These are phyloP conservation scores for Ganoderma boninense DNA, from an alignment of 1,284 basidiomycete genomes.

Conservation along the genomic window DNA sequence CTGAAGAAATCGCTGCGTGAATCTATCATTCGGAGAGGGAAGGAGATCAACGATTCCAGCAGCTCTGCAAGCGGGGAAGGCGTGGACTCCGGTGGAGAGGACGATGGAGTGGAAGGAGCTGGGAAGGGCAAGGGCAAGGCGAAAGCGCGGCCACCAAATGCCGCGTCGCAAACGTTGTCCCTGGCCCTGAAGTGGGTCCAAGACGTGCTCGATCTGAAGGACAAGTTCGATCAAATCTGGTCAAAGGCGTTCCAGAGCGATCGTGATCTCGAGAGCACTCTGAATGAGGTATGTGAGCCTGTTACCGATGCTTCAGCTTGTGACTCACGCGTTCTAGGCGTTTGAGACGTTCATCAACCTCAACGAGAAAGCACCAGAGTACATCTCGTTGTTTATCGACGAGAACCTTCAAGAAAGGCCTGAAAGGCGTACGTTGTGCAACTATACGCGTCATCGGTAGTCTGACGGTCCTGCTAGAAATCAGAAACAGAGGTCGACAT, in stretches of 20 bases:
- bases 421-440: conserved; percentile 83
- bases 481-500: conserved; percentile 91
- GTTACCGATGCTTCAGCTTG: neutral
- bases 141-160: conserved; percentile 56
- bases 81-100: conserved; percentile 44
- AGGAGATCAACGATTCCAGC: conserved; percentile 73
- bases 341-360: conserved; percentile 94
- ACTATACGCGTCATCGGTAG: neutral
- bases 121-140: conserved; percentile 65
- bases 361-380: conserved; percentile 92
- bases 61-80: conserved; percentile 48
- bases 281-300: conserved; percentile 79
- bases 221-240: conserved; percentile 88
- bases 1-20: conserved; percentile 79
- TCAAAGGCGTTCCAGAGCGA: conserved; percentile 77
- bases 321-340: conserved; percentile 61
- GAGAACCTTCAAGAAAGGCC: conserved; percentile 95
- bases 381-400: conserved; percentile 96
- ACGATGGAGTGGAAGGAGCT: conserved; percentile 52
- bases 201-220: conserved; percentile 91
- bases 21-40: conserved; percentile 82
- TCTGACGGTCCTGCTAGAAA: conserved; percentile 67
- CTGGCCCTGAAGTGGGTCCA: conserved; percentile 94
- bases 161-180: conserved; percentile 54
- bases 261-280: conserved; percentile 81